Base-by-base conservation (phyloP, 2,329 filamentous ascomycete genomes). In the Ceratocystis colombiana region DNA sequence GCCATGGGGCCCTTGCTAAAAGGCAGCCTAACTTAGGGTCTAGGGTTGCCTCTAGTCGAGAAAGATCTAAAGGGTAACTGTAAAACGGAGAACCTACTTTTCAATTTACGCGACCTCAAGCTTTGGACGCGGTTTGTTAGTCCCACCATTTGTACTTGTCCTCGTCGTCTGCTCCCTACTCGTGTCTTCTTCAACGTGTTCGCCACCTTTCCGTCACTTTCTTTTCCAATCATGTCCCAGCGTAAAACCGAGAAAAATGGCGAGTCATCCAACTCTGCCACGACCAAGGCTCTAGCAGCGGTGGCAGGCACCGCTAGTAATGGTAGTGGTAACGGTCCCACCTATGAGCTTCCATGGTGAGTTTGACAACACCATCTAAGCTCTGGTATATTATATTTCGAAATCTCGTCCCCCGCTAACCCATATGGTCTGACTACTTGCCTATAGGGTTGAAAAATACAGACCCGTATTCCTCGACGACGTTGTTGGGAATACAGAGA, bases 401-500 rank as follows among this genome's bases (percentile, higher is more conserved):
- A 41, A 41, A 41, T 4, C 3, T 3, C 10, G 37, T 53, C 48
- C 25, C 48, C 48, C 15, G 48, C 48, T 53, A 53, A 53, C 48
- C 22, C 48, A 17, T 15, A 12, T 15, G 10, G 10, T 41, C 37
- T 12, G 37, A 15, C 37, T 41, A 41, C 48, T 25, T 15, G 8
- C 68, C 15, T 28, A 10, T 69, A 96, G 93, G 94, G 94, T 99
- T 68, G 94, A 99, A 77, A 99, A 99, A 76, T 99, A 97, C 79
- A 84, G 94, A 48, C 94, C 94, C 0, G 83, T 96, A 64, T 95
- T 95, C 76, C 85, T 99, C 37, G 91, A 97, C 77, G 93, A 99
- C 78, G 87, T 99, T 64, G 94, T 99, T 65, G 94, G 94, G 73
- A 99, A 99, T 76, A 96, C 90, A 22, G 94, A 99, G 75, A 99